Base-by-base conservation (phyloP, 1,284 basidiomycete species). In the Rhizopogon hawkerae region DNA sequence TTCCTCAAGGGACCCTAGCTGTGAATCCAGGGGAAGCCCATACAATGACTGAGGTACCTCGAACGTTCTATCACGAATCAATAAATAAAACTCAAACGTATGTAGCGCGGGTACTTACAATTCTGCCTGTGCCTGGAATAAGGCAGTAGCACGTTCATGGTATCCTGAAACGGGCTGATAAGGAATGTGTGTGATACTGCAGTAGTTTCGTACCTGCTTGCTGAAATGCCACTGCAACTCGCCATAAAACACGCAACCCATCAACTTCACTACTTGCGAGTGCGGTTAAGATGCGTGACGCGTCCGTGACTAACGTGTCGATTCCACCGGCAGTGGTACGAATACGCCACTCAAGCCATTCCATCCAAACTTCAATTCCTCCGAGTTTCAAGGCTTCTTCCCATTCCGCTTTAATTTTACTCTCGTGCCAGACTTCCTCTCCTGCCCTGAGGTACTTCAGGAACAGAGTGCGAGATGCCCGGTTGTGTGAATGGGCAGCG, bases 91-190 rank as follows among this genome's bases (percentile, higher is more conserved):
- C 16, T 38, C 35, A 39, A 31, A 3, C 11, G 21, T 35, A 29
- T 9, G n/a, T 41, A 13, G 21, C 5, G 16, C 16, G 47, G 36
- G 11, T 26, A 62, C 81, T 58, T 66, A 89, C 86, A 89, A 55
- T 64, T 88, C 86, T 16, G 81, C 78, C 63, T 89, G 83, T 6
- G 84, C 84, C 62, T 89, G 86, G 56, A 87, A 85, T 56, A 88
- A 66, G 4, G 83, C 85, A 47, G 72, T 80, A 11, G 83, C 81
- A 47, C 83, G 78, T 65, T 89, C 86, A 46, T 68, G 49, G 50
- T 72, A 83, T 31, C 79, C 79, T 81, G 52, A 33, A 43, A 39
- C 46, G 24, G 54, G 44, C 43, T 23, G 44, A 55, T 45, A 37
- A 49, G 46, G 37, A 54, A 47, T 49, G 38, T 48, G 31, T 35